A percentile compares a stretch with the other conserved stretches of the same genome.
phyloP scores from a whole-genome alignment of 768 basidiomycete genomes.

The Artomyces pyxidatus region DNA sequence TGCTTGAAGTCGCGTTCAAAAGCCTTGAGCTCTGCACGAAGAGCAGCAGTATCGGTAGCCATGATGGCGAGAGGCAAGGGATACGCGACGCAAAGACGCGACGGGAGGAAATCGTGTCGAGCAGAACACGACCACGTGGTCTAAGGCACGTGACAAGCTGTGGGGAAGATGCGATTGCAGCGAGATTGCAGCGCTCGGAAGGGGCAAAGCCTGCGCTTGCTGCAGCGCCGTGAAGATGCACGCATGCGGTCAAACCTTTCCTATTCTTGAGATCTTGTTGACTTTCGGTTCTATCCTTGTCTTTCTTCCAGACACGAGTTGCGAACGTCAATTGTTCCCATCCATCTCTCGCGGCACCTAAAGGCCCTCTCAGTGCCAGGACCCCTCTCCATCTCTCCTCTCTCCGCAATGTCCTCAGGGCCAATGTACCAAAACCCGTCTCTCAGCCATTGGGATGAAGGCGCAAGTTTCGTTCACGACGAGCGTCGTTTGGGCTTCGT shows the following conservation, averaged over 20 bases:
- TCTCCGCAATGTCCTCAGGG: constrained; percentile 5
- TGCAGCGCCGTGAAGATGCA: too few relatives aligned
- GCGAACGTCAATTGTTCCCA: not conserved
- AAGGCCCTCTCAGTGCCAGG: not conserved
- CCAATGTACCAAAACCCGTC: constrained; percentile 1
- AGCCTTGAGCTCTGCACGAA: constrained; percentile 64
- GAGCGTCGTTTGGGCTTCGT: constrained; percentile 1
- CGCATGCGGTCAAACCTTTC: too few relatives aligned
- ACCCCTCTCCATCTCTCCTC: constrained; percentile 8
- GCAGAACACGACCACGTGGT: constrained; percentile 10
- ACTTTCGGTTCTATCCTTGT: too few relatives aligned
- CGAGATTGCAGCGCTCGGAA: too few relatives aligned
- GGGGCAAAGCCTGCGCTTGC: too few relatives aligned
- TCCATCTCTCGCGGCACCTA: not conserved
- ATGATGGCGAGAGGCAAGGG: constrained; percentile 19
- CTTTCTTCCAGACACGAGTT: too few relatives aligned
- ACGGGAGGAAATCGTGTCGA: constrained; percentile 1
- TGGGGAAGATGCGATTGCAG: too few relatives aligned
- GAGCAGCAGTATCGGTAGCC: constrained; percentile 26
- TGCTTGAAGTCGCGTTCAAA: constrained; percentile 70
- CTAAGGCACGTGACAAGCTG: constrained; percentile 4
- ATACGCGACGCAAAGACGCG: constrained; percentile 8
- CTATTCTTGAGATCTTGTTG: too few relatives aligned
- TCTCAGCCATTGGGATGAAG: not conserved
- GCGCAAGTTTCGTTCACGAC: not conserved